These are phyloP conservation scores for Capsicum baccatum DNA, from an alignment of 257 asterid genomes.

Conservation along the genomic window DNA sequence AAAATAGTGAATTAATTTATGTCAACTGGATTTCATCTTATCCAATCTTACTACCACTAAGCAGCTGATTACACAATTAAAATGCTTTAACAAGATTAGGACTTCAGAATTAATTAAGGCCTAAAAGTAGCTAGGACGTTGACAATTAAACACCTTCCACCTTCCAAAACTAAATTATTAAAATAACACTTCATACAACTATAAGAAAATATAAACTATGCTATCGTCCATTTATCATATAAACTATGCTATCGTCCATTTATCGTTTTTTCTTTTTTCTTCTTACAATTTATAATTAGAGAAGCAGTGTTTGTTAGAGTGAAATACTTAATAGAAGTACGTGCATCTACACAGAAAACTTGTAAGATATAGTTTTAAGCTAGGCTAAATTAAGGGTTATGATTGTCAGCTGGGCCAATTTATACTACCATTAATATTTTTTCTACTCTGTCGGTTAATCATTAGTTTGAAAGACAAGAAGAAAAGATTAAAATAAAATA, in stretches of 20 bases:
- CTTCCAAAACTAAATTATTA: neutral
- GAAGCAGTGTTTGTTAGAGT: neutral
- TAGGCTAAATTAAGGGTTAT: neutral
- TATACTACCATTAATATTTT: too few species aligned
- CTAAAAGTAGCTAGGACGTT: neutral
- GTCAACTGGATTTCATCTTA: neutral
- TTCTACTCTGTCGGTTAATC: neutral
- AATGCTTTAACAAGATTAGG: neutral
- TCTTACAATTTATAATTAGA: neutral
- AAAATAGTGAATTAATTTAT: too few species aligned
- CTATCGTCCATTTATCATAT: neutral
- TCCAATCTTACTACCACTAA: neutral
- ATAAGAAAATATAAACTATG: neutral
- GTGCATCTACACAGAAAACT: neutral
- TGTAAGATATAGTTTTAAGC: neutral
- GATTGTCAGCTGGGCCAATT: conserved; percentile 3
- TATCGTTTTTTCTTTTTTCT: neutral
- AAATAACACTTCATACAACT: neutral
- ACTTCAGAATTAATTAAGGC: neutral
- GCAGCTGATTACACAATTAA: neutral
- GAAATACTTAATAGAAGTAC: neutral
- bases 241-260: neutral
- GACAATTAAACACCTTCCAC: neutral
- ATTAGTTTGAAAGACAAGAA: neutral
- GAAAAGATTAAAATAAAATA: neutral